phyloP scores from a whole-genome alignment of 305 asterid species.

The Lippia alba region DNA sequence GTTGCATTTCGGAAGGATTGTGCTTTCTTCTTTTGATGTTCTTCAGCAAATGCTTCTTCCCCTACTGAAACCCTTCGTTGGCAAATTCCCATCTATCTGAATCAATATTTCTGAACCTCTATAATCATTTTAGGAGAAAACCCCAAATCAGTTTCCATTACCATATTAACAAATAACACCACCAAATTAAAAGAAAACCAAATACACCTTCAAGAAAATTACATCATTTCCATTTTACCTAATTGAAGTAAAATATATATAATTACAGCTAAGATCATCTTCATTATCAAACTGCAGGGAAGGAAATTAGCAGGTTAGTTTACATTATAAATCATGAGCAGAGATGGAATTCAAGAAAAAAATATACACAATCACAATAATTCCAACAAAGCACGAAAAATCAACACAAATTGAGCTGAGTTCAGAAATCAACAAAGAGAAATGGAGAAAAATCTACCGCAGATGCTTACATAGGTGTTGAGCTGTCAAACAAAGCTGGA shows the following conservation, averaged over 20 bases:
- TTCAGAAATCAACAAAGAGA: too few relatives aligned
- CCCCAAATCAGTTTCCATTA: not conserved
- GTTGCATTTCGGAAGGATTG: slow-evolving; percentile 40
- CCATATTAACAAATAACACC: not conserved
- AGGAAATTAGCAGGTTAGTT: not conserved
- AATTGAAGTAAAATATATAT: too few relatives aligned
- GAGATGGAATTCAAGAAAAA: not conserved
- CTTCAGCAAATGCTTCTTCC: slow-evolving; percentile 72
- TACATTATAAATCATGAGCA: not conserved
- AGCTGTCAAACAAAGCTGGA: too few relatives aligned
- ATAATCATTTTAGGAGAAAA: not conserved
- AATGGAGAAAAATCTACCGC: too few relatives aligned
- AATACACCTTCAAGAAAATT: too few relatives aligned
- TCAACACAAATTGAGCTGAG: not conserved
- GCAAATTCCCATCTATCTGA: slow-evolving; percentile 90
- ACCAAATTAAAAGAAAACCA: too few relatives aligned
- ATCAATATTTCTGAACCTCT: slow-evolving; percentile 80
- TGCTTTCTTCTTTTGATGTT: slow-evolving; percentile 74
- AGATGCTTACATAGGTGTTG: too few relatives aligned
- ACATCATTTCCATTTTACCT: too few relatives aligned
- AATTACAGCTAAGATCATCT: too few relatives aligned
- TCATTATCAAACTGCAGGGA: too few relatives aligned
- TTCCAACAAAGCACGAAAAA: not conserved
- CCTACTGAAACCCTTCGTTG: slow-evolving; percentile 61
- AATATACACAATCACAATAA: not conserved